These are phyloP conservation scores for Pseudocercospora fuligena DNA, from an alignment of 2,329 filamentous ascomycete species.

Conservation along the genomic window DNA sequence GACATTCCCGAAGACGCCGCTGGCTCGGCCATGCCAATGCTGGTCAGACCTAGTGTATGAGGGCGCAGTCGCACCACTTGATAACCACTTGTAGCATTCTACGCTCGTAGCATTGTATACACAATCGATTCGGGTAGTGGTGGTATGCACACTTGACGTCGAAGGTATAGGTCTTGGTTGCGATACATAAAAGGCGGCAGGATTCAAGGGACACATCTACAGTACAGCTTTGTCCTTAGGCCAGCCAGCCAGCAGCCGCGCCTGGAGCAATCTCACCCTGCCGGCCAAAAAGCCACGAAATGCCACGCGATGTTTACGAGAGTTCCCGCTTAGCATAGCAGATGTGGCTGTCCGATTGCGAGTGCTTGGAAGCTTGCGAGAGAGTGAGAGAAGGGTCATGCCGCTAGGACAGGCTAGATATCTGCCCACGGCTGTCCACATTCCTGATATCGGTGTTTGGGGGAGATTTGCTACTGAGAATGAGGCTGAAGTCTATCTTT, in stretches of 20 bases:
- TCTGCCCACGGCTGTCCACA: neutral
- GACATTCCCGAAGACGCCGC: constrained; percentile 9
- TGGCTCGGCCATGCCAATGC: constrained; percentile 40
- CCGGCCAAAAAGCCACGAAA: neutral
- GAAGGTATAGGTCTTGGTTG: neutral
- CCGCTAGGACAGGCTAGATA: neutral
- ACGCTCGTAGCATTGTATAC: constrained; percentile 12
- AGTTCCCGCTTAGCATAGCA: neutral
- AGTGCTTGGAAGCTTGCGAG: neutral
- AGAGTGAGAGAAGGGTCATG: neutral
- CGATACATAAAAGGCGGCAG: no score
- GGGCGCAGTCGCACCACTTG: constrained; percentile 11
- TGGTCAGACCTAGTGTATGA: constrained; percentile 28
- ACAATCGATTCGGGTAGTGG: neutral
- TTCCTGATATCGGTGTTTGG: neutral
- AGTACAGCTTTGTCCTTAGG: neutral
- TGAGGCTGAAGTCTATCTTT: neutral
- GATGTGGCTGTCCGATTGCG: neutral
- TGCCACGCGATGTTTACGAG: neutral
- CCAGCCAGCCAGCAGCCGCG: neutral
- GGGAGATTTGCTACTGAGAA: neutral
- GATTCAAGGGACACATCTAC: neutral
- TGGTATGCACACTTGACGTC: neutral
- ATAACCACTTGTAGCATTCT: constrained; percentile 18
- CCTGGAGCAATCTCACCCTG: neutral